Evolutionary conservation across 768 basidiomycete species (phyloP), one percentile per base, ranked within the genome.

Genomic region (Clitopilus hobsonii): DNA sequence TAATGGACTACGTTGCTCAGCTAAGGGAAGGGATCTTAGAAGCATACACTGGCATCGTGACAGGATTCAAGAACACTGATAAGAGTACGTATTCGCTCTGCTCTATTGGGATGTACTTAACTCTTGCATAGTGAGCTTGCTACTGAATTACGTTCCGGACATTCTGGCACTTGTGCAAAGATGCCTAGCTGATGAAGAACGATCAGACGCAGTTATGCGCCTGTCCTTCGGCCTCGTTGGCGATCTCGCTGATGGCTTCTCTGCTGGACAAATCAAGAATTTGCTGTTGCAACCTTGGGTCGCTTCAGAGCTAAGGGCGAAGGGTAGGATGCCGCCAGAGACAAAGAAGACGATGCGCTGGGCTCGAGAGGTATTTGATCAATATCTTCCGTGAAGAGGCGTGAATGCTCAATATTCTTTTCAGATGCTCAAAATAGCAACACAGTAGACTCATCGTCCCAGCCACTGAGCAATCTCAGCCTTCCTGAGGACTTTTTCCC

Each of bases 11-110:
- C 65, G 92, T 96, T 45, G 80, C 84, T 52, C 83, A 84, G 52
- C 79, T 99, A 54, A 85, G 97, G 30, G 97, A 98, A 64, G 94
- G 94, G 45, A 98, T 99, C 60, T 75, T 98, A 27, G 97, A 99
- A 69, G 96, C 97, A 2, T 98, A 97, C 64, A 96, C 91, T 4
- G 95, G 96, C 23, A 88, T 99, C 59, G 86, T 98, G 56, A 88
- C 91, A 30, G 94, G 90, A 0, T 74, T 98, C 65, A 95, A 94
- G 77, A 85, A 84, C 62, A 89, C 88, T 1, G 81, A 83, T 20
- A 86, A 92, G 74, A 82, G 93, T 91, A 61, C 56, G 72, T 38
- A n/a, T 20, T 45, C 36, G 28, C 47, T 24, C 29, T n/a, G n/a
- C n/a, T n/a, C n/a, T n/a, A n/a, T n/a, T n/a, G n/a, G n/a, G n/a